These are phyloP conservation scores for Ceratocystis lukuohia DNA, from an alignment of 2,329 filamentous ascomycete genomes.

Conservation along the genomic window DNA sequence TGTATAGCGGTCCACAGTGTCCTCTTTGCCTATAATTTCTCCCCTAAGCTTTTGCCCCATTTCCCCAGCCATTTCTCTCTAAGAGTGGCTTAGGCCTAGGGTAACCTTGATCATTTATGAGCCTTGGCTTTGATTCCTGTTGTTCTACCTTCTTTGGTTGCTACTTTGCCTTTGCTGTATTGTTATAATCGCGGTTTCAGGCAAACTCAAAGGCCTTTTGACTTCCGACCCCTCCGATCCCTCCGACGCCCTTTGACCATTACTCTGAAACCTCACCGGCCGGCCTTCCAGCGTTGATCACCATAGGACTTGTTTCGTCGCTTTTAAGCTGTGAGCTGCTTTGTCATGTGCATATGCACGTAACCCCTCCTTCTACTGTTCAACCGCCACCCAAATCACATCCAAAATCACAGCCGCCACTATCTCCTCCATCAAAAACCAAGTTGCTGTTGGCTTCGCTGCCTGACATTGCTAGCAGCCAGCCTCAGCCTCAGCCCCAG, in stretches of 20 bases:
- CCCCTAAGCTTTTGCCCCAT: not conserved
- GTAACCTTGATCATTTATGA: too few species aligned
- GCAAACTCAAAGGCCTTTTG: not conserved
- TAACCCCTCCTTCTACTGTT: constrained; percentile 13
- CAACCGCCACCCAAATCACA: constrained; percentile 19
- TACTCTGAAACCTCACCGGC: not conserved
- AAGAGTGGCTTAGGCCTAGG: too few species aligned
- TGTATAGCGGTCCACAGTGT: too few species aligned
- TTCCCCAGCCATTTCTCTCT: not conserved
- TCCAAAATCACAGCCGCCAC: not conserved
- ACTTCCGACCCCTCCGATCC: not conserved
- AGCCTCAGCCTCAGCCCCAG: not conserved
- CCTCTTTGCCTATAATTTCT: too few species aligned
- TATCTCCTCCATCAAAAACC: not conserved
- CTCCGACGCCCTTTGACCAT: not conserved
- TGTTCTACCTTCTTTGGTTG: too few species aligned
- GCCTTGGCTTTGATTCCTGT: too few species aligned
- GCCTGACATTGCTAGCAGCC: not conserved
- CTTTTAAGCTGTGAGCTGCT: constrained; percentile 19
- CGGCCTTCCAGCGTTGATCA: constrained; percentile 13
- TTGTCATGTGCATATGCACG: constrained; percentile 19
- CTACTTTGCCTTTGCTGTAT: too few species aligned
- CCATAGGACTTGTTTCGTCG: constrained; percentile 18
- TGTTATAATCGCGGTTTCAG: not conserved
- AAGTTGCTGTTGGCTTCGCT: not conserved